phyloP scores from a whole-genome alignment of 2,329 filamentous ascomycete species.

The Dothideomycetes sp. region DNA sequence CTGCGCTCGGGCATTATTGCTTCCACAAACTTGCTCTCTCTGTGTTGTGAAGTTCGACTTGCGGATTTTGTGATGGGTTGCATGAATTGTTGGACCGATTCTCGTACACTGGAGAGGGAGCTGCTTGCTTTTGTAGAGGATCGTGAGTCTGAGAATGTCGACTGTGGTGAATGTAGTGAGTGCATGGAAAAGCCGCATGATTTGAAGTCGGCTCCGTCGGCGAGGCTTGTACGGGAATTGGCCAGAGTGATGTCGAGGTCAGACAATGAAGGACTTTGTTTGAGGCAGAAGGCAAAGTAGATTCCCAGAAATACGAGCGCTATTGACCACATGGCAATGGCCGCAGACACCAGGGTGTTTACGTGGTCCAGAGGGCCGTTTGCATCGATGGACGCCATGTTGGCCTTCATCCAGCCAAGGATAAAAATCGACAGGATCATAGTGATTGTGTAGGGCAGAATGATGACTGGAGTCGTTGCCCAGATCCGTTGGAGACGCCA shows the following conservation, averaged over 20 bases:
- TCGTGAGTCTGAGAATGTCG: constrained; percentile 9
- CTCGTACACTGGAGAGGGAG: constrained; percentile 19
- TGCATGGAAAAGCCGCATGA: background rate
- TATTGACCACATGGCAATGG: constrained; percentile 22
- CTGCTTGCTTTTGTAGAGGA: constrained; percentile 16
- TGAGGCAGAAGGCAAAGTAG: constrained; percentile 21
- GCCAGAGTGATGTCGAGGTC: constrained; percentile 4
- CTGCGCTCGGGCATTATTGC: constrained; percentile 31
- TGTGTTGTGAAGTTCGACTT: background rate
- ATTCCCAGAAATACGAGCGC: constrained; percentile 19
- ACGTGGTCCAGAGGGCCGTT: constrained; percentile 4
- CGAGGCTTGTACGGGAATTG: background rate
- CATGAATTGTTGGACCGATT: constrained; percentile 25
- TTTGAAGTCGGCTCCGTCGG: constrained; percentile 2
- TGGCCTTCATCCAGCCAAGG: constrained; percentile 15
- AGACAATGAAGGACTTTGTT: constrained; percentile 8
- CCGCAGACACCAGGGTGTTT: constrained; percentile 17
- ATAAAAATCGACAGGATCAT: constrained; percentile 18
- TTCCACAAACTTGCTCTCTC: background rate
- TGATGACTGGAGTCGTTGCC: background rate
- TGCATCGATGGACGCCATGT: constrained; percentile 1
- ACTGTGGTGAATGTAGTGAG: constrained; percentile 14
- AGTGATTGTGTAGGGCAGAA: constrained; percentile 15
- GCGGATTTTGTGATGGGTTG: constrained; percentile 32
- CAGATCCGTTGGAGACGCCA: constrained; percentile 1